Conservation (phyloP, 306 rosid species). For the Ammopiptanthus mongolicus region DNA sequence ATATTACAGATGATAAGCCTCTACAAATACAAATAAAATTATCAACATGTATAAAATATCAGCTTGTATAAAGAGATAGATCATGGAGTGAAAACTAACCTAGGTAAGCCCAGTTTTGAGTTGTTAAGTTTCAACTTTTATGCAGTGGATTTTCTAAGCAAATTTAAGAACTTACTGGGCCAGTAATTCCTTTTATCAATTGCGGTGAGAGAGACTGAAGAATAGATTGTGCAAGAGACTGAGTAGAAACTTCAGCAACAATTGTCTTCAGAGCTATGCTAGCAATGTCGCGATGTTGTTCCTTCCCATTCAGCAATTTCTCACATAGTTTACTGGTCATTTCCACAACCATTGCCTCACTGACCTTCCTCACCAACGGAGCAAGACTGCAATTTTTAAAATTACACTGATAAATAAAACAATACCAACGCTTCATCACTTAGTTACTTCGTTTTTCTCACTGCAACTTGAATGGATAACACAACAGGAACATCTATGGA, state of each 20-base stretch:
- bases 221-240: slow-evolving; percentile 88
- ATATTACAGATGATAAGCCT: slow-evolving; percentile 3
- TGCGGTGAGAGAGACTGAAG: slow-evolving; percentile 67
- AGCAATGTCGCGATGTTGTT: slow-evolving; percentile 93
- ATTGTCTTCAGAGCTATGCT: slow-evolving; percentile 96
- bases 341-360: slow-evolving; percentile 81
- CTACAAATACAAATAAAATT: neutral
- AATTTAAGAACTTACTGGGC: slow-evolving; percentile 49
- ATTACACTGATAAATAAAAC: neutral
- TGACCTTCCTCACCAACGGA: slow-evolving; percentile 88
- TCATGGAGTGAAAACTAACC: neutral
- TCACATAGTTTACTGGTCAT: slow-evolving; percentile 80
- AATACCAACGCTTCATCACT: neutral
- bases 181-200: slow-evolving; percentile 77
- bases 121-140: neutral
- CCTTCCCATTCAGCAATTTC: slow-evolving; percentile 83
- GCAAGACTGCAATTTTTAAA: slow-evolving; percentile 63
- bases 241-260: slow-evolving; percentile 82
- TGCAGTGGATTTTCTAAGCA: neutral
- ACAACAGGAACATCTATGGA: neutral
- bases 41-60: neutral
- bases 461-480: neutral
- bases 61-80: neutral
- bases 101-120: neutral
- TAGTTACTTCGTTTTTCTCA: neutral